Evolutionary conservation across 2,329 filamentous ascomycete genomes (phyloP).

Genomic region (Fusarium tricinctum): DNA sequence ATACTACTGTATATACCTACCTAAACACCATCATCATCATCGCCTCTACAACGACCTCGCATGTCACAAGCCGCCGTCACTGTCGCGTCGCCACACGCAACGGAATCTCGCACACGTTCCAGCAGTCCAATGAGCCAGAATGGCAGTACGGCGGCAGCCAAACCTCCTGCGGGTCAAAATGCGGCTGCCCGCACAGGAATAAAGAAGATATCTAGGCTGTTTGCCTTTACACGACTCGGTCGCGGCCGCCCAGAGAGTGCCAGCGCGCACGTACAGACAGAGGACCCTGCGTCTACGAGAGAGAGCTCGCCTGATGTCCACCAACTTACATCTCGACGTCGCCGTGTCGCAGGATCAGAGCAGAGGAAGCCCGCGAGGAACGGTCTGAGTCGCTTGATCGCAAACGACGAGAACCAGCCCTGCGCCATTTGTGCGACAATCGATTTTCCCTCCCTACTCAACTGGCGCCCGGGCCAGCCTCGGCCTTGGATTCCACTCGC

Average conservation of each 20-base stretch:
- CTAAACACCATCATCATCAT: background rate
- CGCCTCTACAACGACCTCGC: conserved; percentile 12
- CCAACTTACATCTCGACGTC: conserved; percentile 53
- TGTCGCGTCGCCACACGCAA: conserved; percentile 38
- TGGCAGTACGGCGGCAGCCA: conserved; percentile 47
- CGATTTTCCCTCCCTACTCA: conserved; percentile 55
- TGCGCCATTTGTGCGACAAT: conserved; percentile 54
- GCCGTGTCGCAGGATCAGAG: conserved; percentile 41
- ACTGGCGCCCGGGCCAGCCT: conserved; percentile 55
- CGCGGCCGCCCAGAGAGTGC: conserved; percentile 47
- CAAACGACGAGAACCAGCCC: conserved; percentile 47
- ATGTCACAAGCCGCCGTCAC: conserved; percentile 40
- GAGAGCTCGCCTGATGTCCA: conserved; percentile 53
- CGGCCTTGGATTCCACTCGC: conserved; percentile 56
- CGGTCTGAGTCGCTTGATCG: conserved; percentile 50
- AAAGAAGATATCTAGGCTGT: conserved; percentile 57
- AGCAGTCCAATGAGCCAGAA: conserved; percentile 46
- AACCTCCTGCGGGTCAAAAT: conserved; percentile 38
- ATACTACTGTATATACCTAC: background rate
- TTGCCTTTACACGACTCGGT: conserved; percentile 52
- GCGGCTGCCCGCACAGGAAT: conserved; percentile 45
- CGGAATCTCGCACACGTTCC: conserved; percentile 20
- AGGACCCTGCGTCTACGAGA: conserved; percentile 43
- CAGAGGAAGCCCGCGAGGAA: conserved; percentile 48
- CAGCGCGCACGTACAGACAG: conserved; percentile 36